These are phyloP conservation scores for Colletotrichum spaethianum DNA, from an alignment of 2,329 filamentous ascomycete species.

Conservation along the genomic window DNA sequence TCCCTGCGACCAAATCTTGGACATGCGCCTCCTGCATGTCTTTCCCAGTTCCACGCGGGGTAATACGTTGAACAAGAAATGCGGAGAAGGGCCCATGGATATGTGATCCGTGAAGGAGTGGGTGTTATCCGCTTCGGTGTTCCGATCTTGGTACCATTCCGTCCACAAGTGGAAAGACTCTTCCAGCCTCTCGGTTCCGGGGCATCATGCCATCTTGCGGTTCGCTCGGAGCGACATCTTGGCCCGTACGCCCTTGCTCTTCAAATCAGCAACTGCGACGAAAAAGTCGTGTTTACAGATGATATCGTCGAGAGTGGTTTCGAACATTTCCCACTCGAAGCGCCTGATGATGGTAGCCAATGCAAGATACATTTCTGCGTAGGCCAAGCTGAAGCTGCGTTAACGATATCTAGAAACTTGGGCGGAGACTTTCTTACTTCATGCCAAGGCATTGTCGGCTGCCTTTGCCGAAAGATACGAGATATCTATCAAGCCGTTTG, in stretches of 20 bases:
- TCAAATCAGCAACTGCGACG: conserved; percentile 11
- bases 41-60: background rate
- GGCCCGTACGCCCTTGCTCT: conserved; percentile 34
- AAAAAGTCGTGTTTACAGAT: conserved; percentile 33
- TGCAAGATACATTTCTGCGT: conserved; percentile 37
- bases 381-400: conserved; percentile 23
- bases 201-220: background rate
- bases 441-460: conserved; percentile 44
- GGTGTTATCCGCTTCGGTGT: background rate
- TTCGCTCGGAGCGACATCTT: conserved; percentile 5
- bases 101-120: background rate
- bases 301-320: conserved; percentile 43
- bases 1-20: conserved; percentile 21
- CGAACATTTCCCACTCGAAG: conserved; percentile 40
- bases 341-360: conserved; percentile 21
- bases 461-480: conserved; percentile 42
- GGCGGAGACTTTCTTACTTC: conserved; percentile 38
- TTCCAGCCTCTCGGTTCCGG: background rate
- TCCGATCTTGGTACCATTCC: background rate
- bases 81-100: conserved; percentile 12
- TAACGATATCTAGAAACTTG: too few species aligned
- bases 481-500: conserved; percentile 33
- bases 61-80: background rate
- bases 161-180: background rate
- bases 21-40: conserved; percentile 6